Conservation (phyloP, 2,329 filamentous ascomycete species). For the Pezicula rhizophila region DNA sequence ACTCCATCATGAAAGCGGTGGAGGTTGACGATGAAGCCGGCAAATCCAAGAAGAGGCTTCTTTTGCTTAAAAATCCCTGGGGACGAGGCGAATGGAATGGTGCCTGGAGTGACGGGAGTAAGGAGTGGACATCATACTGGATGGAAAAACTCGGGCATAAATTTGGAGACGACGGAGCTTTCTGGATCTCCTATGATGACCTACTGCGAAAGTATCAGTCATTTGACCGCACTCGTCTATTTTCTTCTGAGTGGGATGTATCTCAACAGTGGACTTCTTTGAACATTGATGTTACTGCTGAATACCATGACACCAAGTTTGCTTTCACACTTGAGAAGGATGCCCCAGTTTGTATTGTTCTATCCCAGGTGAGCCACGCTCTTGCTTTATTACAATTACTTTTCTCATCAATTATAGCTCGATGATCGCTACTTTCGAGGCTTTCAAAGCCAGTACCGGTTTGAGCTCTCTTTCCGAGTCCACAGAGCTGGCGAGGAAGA, state of each 20-base stretch:
- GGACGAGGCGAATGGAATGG: slow-evolving; percentile 55
- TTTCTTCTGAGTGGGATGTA: slow-evolving; percentile 52
- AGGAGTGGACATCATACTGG: slow-evolving; percentile 55
- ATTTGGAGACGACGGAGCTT: slow-evolving; percentile 57
- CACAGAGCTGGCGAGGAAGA: slow-evolving; percentile 44
- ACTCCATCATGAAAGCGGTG: slow-evolving; percentile 51
- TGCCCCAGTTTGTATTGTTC: slow-evolving; percentile 50
- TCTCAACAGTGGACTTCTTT: slow-evolving; percentile 57
- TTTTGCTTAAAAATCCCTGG: slow-evolving; percentile 51
- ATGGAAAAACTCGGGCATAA: slow-evolving; percentile 51
- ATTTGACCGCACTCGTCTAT: slow-evolving; percentile 56
- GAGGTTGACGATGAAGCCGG: slow-evolving; percentile 39
- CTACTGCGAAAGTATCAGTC: slow-evolving; percentile 54
- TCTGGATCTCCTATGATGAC: slow-evolving; percentile 59
- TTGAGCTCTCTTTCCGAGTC: slow-evolving; percentile 37
- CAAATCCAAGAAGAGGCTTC: slow-evolving; percentile 32
- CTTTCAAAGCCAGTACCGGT: slow-evolving; percentile 49
- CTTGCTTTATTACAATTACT: no score
- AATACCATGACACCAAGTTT: slow-evolving; percentile 57
- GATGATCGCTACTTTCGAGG: slow-evolving; percentile 55
- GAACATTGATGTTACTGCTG: slow-evolving; percentile 52
- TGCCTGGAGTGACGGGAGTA: slow-evolving; percentile 50
- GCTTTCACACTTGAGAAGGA: slow-evolving; percentile 48
- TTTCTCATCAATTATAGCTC: slow-evolving; percentile 27
- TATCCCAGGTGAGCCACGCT: slow-evolving; percentile 49